Evolutionary conservation across 345 rosid genomes (phyloP).

Genomic region (Citrus maxima): DNA sequence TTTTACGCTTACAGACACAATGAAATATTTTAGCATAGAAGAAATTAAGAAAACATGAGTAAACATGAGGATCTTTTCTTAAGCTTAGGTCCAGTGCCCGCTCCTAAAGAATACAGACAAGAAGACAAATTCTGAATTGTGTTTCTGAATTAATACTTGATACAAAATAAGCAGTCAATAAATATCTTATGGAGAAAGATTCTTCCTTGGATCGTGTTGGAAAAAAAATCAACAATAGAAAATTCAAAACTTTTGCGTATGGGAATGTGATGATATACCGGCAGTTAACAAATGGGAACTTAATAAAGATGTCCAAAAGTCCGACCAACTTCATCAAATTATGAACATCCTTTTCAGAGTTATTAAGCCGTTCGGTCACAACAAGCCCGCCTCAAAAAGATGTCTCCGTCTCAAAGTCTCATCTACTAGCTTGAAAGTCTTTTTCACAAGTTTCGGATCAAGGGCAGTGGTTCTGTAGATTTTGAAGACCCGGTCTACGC

Average conservation of each 20-base stretch:
- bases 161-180: constrained; percentile 16
- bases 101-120: neutral
- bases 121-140: neutral
- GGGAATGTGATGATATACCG: constrained; percentile 16
- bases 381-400: constrained; percentile 87
- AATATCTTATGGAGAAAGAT: constrained; percentile 4
- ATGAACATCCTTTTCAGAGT: constrained; percentile 18
- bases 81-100: constrained; percentile 11
- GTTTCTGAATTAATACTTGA: neutral
- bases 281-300: constrained; percentile 11
- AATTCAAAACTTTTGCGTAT: constrained; percentile 26
- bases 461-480: constrained; percentile 92
- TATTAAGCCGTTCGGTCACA: constrained; percentile 33
- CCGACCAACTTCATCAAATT: constrained; percentile 21
- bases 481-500: constrained; percentile 90
- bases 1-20: no score
- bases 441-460: constrained; percentile 96
- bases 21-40: no score
- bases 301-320: constrained; percentile 6
- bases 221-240: constrained; percentile 6
- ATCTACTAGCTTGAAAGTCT: constrained; percentile 96
- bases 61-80: constrained; percentile 2
- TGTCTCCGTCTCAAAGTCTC: constrained; percentile 92
- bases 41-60: neutral
- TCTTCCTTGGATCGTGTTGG: neutral